phyloP scores from a whole-genome alignment of 345 rosid genomes.

The Brassica cretica region DNA sequence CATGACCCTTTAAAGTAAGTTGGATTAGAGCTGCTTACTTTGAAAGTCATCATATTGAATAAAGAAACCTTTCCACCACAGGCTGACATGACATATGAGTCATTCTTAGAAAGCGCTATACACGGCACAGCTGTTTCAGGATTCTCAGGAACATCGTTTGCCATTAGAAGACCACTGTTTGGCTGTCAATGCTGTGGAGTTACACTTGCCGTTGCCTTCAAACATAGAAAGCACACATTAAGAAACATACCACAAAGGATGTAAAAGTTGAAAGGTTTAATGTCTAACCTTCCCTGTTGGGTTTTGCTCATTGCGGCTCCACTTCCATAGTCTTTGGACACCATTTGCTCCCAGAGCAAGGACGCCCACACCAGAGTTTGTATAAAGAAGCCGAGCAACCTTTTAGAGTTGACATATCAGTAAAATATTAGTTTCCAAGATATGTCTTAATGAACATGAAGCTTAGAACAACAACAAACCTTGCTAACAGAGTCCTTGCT shows the following conservation, averaged over 20 bases:
- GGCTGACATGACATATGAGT: slow-evolving; percentile 62
- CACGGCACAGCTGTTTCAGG: slow-evolving; percentile 53
- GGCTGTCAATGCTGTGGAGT: slow-evolving; percentile 80
- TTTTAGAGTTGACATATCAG: not conserved
- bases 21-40: slow-evolving; percentile 32
- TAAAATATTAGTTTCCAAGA: not conserved
- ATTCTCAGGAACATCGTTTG: slow-evolving; percentile 69
- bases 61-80: slow-evolving; percentile 57
- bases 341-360: slow-evolving; percentile 54
- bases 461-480: slow-evolving; percentile 43
- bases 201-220: slow-evolving; percentile 64
- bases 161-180: slow-evolving; percentile 67
- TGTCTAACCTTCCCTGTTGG: slow-evolving; percentile 50
- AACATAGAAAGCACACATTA: not conserved
- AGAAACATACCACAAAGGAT: not conserved
- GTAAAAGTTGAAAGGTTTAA: not conserved
- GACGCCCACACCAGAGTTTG: slow-evolving; percentile 53
- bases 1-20: not conserved
- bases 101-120: slow-evolving; percentile 60
- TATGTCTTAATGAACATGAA: not conserved
- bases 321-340: slow-evolving; percentile 57
- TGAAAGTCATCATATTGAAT: slow-evolving; percentile 64
- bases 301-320: slow-evolving; percentile 55
- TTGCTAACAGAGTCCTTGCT: slow-evolving; percentile 74
- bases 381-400: slow-evolving; percentile 59